Conservation (phyloP, 202 grass and related monocot species). For the Setaria viridis region DNA sequence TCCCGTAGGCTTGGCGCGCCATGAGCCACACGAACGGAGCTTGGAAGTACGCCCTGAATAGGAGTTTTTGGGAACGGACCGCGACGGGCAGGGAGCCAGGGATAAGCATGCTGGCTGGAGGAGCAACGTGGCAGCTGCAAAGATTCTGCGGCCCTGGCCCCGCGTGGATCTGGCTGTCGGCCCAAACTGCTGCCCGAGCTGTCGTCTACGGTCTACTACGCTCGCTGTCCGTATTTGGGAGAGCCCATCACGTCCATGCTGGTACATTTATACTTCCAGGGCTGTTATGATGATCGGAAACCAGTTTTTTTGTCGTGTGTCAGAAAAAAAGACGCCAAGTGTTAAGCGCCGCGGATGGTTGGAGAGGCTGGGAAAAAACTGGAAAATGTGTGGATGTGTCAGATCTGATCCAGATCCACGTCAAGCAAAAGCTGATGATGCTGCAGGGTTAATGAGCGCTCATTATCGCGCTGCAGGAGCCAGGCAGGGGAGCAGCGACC, state of each 20-base stretch:
- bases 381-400: neutral
- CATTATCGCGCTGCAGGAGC: neutral
- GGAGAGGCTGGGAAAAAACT: too few relatives aligned
- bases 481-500: neutral
- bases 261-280: neutral
- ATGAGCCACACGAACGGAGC: neutral
- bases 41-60: conserved; percentile 6
- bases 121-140: conserved; percentile 36
- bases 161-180: conserved; percentile 5
- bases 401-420: conserved; percentile 21
- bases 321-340: too few relatives aligned
- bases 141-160: conserved; percentile 33
- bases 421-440: neutral
- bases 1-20: neutral
- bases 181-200: neutral
- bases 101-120: conserved; percentile 27
- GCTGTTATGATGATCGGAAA: too few relatives aligned
- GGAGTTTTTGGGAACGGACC: neutral
- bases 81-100: neutral
- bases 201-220: too few relatives aligned
- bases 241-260: neutral
- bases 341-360: neutral
- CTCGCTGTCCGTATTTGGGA: neutral
- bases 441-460: neutral
- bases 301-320: too few relatives aligned